phyloP scores from a whole-genome alignment of 352 stramenopile genomes.

The Phytophthora sp. region DNA sequence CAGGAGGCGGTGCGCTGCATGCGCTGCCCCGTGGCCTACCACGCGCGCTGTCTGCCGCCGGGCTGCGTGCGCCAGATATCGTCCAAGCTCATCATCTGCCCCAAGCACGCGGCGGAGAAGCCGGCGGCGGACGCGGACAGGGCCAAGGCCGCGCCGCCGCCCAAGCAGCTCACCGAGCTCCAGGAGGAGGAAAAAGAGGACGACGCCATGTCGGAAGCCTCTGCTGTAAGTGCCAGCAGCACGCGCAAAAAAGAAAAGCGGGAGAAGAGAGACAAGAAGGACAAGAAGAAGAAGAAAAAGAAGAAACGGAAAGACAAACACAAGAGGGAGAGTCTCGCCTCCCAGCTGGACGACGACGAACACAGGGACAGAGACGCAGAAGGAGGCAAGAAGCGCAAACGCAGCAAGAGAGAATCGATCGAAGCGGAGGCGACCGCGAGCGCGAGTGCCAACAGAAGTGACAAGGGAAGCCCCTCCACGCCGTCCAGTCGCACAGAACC shows the following conservation, averaged over 20 bases:
- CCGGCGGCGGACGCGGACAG: neutral
- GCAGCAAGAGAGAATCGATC: conserved; percentile 29
- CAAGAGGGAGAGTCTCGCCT: conserved; percentile 33
- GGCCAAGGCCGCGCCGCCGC: neutral
- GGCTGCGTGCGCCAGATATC: conserved; percentile 58
- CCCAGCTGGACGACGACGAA: conserved; percentile 27
- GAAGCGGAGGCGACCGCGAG: conserved; percentile 6
- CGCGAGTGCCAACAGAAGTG: neutral
- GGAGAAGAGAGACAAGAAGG: conserved; percentile 59
- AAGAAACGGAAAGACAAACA: conserved; percentile 51
- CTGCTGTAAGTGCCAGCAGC: conserved; percentile 34
- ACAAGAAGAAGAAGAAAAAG: conserved; percentile 66
- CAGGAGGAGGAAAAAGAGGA: conserved; percentile 37
- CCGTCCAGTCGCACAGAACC: neutral
- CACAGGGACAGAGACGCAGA: conserved; percentile 27
- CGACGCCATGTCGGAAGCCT: conserved; percentile 45
- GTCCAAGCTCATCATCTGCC: conserved; percentile 80
- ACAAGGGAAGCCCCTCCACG: conserved; percentile 13
- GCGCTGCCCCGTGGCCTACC: conserved; percentile 80
- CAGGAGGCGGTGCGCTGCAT: conserved; percentile 84
- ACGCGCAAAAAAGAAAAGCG: conserved; percentile 58
- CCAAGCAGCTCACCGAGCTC: conserved; percentile 8
- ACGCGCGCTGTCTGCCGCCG: conserved; percentile 76
- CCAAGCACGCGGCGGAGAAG: conserved; percentile 47
- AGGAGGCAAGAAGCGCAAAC: conserved; percentile 31